Evolutionary conservation across 129 eudicot genomes (phyloP).

Genomic region (Flaveria trinervia): DNA sequence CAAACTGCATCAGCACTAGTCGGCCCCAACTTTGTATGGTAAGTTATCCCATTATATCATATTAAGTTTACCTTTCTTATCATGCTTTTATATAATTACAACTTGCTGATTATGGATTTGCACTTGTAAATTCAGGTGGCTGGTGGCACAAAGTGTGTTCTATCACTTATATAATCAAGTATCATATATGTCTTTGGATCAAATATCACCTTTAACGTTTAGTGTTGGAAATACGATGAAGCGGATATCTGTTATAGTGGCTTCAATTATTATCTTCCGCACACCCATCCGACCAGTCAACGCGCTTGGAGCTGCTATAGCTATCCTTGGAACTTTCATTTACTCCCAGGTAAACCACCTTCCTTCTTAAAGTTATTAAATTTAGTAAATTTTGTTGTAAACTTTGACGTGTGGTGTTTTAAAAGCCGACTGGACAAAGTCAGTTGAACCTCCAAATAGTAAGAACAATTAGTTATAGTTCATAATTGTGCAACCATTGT

Average conservation of each 20-base stretch:
- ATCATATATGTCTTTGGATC: constrained; percentile 62
- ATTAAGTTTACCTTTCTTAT: neutral
- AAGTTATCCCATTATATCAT: constrained; percentile 16
- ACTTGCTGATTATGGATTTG: neutral
- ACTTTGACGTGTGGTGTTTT: too few species aligned
- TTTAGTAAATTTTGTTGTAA: neutral
- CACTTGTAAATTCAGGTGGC: constrained; percentile 47
- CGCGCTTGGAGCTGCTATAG: constrained; percentile 66
- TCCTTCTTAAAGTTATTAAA: neutral
- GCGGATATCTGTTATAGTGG: constrained; percentile 64
- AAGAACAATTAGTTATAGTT: neutral
- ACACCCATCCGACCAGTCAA: constrained; percentile 59
- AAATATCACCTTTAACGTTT: constrained; percentile 64
- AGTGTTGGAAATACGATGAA: constrained; percentile 70
- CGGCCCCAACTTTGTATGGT: constrained; percentile 61
- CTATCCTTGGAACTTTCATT: constrained; percentile 60
- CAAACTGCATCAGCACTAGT: constrained; percentile 47
- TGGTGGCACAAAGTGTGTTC: constrained; percentile 62
- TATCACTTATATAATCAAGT: constrained; percentile 65
- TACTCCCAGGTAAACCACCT: constrained; percentile 53
- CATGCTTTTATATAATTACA: neutral
- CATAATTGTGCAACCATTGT: neutral
- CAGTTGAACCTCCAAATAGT: too few species aligned
- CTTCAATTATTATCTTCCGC: constrained; percentile 60
- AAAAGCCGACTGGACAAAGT: too few species aligned